Percentiles rank a stretch among this genome's conserved stretches.
Evolutionary conservation across 345 rosid species (phyloP).

Genomic region (Populus simonii): DNA sequence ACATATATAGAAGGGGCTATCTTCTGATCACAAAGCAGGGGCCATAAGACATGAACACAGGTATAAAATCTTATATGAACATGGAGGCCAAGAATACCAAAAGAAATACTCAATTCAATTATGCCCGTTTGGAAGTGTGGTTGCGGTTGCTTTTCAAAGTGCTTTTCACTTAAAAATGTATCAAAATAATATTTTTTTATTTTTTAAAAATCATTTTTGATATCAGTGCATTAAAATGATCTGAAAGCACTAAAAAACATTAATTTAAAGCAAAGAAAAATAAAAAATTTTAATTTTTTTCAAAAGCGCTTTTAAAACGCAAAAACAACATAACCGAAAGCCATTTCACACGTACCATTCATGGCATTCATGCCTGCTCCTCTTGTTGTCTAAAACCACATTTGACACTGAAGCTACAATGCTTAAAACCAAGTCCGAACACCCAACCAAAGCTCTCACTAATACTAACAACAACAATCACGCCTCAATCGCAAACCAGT

Average conservation of each 20-base stretch:
- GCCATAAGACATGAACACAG: background rate
- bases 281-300: too few species aligned
- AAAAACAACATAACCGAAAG: background rate
- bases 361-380: too few species aligned
- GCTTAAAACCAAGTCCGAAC: background rate
- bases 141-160: too few species aligned
- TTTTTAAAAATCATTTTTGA: too few species aligned
- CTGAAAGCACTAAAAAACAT: too few species aligned
- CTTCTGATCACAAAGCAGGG: slow-evolving; percentile 7
- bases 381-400: background rate
- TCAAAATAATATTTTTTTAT: too few species aligned
- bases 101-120: background rate
- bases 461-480: background rate
- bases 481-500: background rate
- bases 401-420: background rate
- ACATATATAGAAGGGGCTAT: background rate
- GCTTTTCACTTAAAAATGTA: too few species aligned
- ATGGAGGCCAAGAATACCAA: background rate
- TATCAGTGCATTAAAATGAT: too few species aligned
- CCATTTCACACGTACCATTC: background rate
- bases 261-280: too few species aligned
- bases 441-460: background rate
- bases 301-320: too few species aligned
- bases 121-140: too few species aligned
- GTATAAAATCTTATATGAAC: background rate